Base-by-base conservation (phyloP, 2,329 filamentous ascomycete genomes). In the Apiospora koreana region DNA sequence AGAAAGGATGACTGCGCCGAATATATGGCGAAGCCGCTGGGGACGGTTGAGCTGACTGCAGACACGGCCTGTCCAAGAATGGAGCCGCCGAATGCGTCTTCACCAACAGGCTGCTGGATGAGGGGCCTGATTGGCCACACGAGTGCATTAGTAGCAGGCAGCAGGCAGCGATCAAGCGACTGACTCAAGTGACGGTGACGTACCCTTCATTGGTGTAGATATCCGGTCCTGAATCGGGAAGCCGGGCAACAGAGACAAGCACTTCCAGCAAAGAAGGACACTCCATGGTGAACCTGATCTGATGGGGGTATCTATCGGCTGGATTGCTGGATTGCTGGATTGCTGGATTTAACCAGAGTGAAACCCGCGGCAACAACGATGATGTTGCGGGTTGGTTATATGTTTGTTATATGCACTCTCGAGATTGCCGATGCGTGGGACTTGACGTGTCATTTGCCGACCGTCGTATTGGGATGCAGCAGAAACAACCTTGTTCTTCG, bases 1-100 rank as follows among this genome's bases (percentile, higher is more conserved):
- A 73, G 54, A 64, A 73, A 73, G 4, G 73, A 72, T 2, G 72
- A 74, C 25, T 73, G 73, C 42, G 71, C 72, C 21, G 69, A 70
- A 45, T 73, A 72, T 2, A 70, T 42, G n/a, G 69, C 25, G 23
- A 73, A 73, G 7, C n/a, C 64, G 3, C 25, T 9, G 4, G 66
- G 21, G 10, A 73, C 71, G 10, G 72, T 74, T 0, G 71, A 54
- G 25, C n/a, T 67, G 41, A 72, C 71, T 23, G 73, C 72, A 16
- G 71, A 72, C n/a, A 73, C 41, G 16, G 72, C 71, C 58, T 73
- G 72, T n/a, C 67, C 38, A 16, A 68, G 42, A 4, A 68, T 28
- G 12, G 67, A 68, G 8, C 67, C 67, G 38, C 67, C 67, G 28
- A 68, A 68, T 6, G 67, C 67, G 21, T 28, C 46, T 7, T 68